These are phyloP conservation scores for Vanderwaltozyma yarrowii DNA, from an alignment of 805 yeast genomes.

Conservation along the genomic window DNA sequence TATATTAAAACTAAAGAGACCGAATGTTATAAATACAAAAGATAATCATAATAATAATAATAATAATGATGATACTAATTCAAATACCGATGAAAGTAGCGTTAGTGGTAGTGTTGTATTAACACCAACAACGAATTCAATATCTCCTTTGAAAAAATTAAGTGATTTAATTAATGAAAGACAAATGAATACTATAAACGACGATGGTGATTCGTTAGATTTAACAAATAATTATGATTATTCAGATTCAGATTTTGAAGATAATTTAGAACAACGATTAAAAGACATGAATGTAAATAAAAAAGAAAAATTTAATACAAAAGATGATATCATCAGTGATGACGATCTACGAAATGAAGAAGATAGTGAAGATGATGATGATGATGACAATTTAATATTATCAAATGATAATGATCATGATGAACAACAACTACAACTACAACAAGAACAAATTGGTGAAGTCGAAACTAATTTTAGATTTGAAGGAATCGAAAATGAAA, in stretches of 20 bases:
- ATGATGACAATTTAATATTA: neutral
- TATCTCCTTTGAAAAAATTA: neutral
- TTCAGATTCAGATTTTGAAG: conserved; percentile 30
- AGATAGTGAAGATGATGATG: neutral
- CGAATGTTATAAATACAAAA: too few relatives aligned
- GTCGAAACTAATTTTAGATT: neutral
- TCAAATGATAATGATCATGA: neutral
- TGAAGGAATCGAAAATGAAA: conserved; percentile 1
- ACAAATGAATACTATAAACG: too few relatives aligned
- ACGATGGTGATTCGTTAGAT: neutral
- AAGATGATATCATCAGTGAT: too few relatives aligned
- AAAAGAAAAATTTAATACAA: neutral
- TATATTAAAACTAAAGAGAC: conserved; percentile 10
- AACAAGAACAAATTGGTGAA: neutral
- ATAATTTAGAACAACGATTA: conserved; percentile 24
- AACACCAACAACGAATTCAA: conserved; percentile 8
- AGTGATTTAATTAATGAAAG: neutral
- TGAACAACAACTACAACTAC: neutral
- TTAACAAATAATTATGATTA: conserved; percentile 14
- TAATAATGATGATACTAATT: neutral
- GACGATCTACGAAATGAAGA: too few relatives aligned
- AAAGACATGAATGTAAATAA: conserved; percentile 11
- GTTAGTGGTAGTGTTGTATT: conserved; percentile 24
- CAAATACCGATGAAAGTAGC: conserved; percentile 6
- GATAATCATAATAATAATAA: too few relatives aligned